Percentiles rank a stretch among this genome's conserved stretches.
Conservation (phyloP, 192 early-diverging fungal genomes). For the Linnemannia schmuckeri region DNA sequence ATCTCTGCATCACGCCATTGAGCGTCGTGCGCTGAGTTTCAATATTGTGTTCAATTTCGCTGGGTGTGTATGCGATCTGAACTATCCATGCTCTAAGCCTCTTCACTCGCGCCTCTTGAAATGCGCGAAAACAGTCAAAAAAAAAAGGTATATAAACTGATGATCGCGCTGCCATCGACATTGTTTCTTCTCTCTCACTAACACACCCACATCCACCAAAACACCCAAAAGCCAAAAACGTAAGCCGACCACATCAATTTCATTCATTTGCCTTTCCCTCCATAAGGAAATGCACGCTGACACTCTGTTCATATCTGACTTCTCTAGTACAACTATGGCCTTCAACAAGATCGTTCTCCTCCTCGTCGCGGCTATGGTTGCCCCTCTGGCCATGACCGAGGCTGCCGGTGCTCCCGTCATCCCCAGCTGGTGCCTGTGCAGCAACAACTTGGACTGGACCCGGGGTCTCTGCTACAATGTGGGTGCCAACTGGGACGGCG, state of each 20-base stretch:
- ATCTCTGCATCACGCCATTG: not conserved
- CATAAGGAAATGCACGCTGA: not conserved
- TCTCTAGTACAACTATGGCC: slow-evolving; percentile 6
- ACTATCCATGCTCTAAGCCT: not conserved
- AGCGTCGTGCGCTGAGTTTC: not conserved
- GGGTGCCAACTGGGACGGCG: not conserved
- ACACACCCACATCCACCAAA: not conserved
- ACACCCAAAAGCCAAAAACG: not conserved
- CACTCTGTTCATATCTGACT: not conserved
- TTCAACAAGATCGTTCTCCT: slow-evolving; percentile 16
- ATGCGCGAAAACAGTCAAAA: not conserved
- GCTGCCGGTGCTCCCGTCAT: not conserved
- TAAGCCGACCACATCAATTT: not conserved
- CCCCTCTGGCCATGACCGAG: slow-evolving; percentile 4
- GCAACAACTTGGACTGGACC: not conserved
- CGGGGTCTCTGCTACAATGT: not conserved
- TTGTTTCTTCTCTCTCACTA: not conserved
- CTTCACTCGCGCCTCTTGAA: not conserved
- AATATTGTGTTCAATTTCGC: not conserved
- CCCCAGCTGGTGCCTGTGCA: not conserved
- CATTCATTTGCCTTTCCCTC: not conserved
- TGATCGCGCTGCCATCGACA: no score
- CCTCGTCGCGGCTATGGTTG: not conserved
- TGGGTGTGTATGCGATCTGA: not conserved
- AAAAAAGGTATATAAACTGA: not conserved